Percentiles rank a stretch among this genome's conserved stretches.
Evolutionary conservation across 2,329 filamentous ascomycete species (phyloP).

Genomic region (Arthrobotrys iridis): DNA sequence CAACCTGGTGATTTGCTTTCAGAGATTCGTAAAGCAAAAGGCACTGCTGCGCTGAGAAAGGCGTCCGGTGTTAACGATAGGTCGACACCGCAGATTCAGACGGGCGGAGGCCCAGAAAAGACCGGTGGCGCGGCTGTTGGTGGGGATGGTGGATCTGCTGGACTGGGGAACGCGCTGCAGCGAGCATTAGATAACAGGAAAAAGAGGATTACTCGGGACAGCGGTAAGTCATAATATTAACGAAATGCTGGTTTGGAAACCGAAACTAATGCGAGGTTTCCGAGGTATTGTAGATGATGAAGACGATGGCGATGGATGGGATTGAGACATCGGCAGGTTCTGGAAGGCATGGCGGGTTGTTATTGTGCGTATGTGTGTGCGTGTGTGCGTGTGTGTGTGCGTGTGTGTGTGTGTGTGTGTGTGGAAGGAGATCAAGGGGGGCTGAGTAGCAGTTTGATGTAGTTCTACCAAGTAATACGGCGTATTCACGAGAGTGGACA

Average conservation of each 20-base stretch:
- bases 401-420: neutral
- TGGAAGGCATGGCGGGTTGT: neutral
- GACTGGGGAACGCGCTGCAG: conserved; percentile 55
- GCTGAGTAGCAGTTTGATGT: conserved; percentile 54
- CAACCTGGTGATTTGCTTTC: conserved; percentile 72
- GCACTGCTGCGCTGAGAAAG: conserved; percentile 77
- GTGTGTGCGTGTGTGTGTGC: conserved; percentile 4
- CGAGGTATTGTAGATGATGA: conserved; percentile 46
- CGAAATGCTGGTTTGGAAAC: neutral
- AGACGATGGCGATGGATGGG: conserved; percentile 51
- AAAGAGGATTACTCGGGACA: conserved; percentile 54
- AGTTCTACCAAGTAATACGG: conserved; percentile 59
- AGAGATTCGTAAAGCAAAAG: conserved; percentile 76
- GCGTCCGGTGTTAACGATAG: conserved; percentile 75
- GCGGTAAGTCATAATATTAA: conserved; percentile 48
- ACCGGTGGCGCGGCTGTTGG: conserved; percentile 60
- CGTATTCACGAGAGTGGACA: conserved; percentile 33
- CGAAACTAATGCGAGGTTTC: neutral
- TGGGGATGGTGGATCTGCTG: conserved; percentile 15
- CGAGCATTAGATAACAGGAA: conserved; percentile 56
- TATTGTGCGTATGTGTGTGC: conserved; percentile 3
- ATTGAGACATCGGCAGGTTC: neutral
- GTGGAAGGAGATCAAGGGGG: neutral
- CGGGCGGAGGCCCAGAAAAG: conserved; percentile 58
- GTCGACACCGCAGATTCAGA: conserved; percentile 73